Base-by-base conservation (phyloP, 192 early-diverging fungal genomes). In the Pecoramyces ruminantium region DNA sequence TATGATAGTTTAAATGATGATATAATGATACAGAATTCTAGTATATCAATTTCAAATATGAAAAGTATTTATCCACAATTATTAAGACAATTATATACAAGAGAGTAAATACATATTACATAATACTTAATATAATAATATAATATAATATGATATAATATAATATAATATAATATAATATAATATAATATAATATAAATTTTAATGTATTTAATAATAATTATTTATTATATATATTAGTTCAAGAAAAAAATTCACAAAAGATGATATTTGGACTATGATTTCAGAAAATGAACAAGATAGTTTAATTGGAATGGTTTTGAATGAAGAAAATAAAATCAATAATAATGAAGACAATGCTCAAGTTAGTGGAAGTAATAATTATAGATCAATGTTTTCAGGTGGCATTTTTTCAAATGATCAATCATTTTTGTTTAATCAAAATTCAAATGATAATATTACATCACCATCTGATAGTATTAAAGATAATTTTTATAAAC, bases 401-500 rank as follows among this genome's bases (percentile, higher is more conserved):
- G 51, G 51, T 8, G 51, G 51, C 8, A 67, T 67, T n/a, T 67
- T 67, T 67, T 67, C 51, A 9, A 67, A 67, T 67, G 51, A 67
- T 67, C 51, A 67, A 67, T n/a, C 21, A 4, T 67, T 67, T 11
- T 21, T 67, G 4, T 67, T 67, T 67, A 67, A 67, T 67, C 51
- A 67, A 67, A 25, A 67, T 67, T 9, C 51, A 67, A 67, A 67
- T n/a, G 51, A 67, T 5, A 67, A 9, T n/a, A 67, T 67, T n/a
- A 8, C 58, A 18, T 82, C n/a, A 79, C 83, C 34, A 16, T 85
- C 78, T 15, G 81, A 81, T 4, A 83, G 83, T 34, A 30, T 87
- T 39, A 84, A 85, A 1, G 82, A 84, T 15, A 79, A 86, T 12
- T 88, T 87, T 51, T 91, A 91, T 8, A 86, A 89, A 3, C 85